Evolutionary conservation across 2,329 filamentous ascomycete genomes (phyloP), one percentile per base, ranked within the genome.

Genomic region (Curvularia sp.): DNA sequence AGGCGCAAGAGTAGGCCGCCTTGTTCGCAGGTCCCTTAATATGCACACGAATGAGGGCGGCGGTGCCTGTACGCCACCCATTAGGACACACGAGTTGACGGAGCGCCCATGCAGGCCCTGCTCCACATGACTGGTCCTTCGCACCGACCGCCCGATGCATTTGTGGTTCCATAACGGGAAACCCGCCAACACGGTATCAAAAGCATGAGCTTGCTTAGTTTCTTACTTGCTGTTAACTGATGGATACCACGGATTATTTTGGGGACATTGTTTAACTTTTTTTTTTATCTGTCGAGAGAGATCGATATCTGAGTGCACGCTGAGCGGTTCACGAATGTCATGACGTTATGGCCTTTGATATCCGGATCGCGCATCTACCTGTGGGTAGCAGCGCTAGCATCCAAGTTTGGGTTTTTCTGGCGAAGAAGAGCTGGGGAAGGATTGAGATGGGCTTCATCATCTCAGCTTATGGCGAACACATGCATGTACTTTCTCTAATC

Each of bases 1-100:
- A 88, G 62, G 83, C 85, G 46, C 83, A 84, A 66, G 84, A 86
- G 73, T 86, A 62, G 59, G 52, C 20, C 28, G 54, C 39, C 26
- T 43, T 12, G 22, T 28, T 49, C 33, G 47, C 43, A 58, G 48
- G 55, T 55, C 52, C 53, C 35, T 38, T 42, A 10, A 49, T 24
- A 46, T 39, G 31, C 31, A 42, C 57, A 38, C 30, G 13, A 47
- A 49, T 51, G 28, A 43, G 30, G 33, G 24, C 42, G 31, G 54
- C 50, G 28, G 18, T 30, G 42, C 47, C 47, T 12, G 20, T 8
- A 51, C 12, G 42, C 38, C 50, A 24, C 49, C 35, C 35, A 26
- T 30, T 12, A 35, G 13, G 22, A 33, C 54, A 9, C 28, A 33
- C 55, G 50, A 53, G 51, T 38, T 35, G 35, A 30, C 43, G 30